phyloP scores from a whole-genome alignment of 306 rosid species.

The Vigna angularis region DNA sequence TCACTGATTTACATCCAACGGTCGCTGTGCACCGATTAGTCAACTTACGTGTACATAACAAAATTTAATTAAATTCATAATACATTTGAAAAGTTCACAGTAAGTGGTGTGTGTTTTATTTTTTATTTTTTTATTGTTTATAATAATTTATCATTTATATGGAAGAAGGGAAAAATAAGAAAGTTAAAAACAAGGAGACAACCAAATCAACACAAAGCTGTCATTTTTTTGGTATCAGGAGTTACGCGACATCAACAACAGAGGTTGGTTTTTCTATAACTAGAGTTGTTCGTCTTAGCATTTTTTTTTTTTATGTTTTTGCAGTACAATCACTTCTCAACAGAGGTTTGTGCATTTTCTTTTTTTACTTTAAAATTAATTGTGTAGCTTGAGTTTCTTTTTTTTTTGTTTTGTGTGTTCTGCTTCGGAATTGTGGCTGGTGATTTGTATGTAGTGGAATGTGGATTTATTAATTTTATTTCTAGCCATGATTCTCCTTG shows the following conservation, averaged over 20 bases:
- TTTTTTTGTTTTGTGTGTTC: background rate
- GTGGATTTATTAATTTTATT: background rate
- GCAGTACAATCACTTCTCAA: background rate
- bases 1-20: background rate
- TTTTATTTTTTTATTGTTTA: background rate
- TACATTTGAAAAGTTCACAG: background rate
- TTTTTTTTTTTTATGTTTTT: background rate
- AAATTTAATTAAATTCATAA: background rate
- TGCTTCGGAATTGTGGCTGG: slow-evolving; percentile 11
- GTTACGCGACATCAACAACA: slow-evolving; percentile 1
- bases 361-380: background rate
- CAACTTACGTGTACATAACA: background rate
- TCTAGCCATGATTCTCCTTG: background rate
- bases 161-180: background rate
- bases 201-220: slow-evolving; percentile 20
- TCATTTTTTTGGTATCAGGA: slow-evolving; percentile 10
- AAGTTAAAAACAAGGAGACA: slow-evolving; percentile 6
- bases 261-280: slow-evolving; percentile 39
- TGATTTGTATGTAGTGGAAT: background rate
- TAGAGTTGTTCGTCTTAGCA: background rate
- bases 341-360: background rate
- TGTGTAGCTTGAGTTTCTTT: background rate
- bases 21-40: background rate
- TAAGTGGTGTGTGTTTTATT: background rate
- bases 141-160: background rate